A percentile compares a stretch with the other conserved stretches of the same genome.
Evolutionary conservation across 2,329 filamentous ascomycete species (phyloP).

Genomic region (Aspergillus flavus): DNA sequence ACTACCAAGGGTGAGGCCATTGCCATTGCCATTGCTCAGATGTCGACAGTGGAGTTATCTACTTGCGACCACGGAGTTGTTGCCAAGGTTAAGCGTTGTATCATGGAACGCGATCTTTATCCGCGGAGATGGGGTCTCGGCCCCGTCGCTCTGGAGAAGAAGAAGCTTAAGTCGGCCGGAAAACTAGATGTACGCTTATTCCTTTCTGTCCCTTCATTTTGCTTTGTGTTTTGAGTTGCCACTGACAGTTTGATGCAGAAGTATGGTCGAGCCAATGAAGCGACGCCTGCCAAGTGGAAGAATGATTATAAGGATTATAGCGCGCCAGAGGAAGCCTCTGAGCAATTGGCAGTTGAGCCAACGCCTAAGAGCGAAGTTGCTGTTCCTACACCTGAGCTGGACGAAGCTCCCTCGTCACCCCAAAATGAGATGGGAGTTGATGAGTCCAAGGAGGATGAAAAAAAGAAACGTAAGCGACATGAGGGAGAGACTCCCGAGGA

Average conservation of each 20-base stretch:
- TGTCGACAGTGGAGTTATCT: conserved; percentile 96
- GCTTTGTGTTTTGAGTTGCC: not conserved
- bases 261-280: conserved; percentile 89
- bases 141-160: conserved; percentile 92
- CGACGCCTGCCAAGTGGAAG: conserved; percentile 92
- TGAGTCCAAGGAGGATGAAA: conserved; percentile 48
- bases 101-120: conserved; percentile 99
- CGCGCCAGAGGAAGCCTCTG: conserved; percentile 48
- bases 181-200: conserved; percentile 74
- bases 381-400: conserved; percentile 27
- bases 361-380: conserved; percentile 42
- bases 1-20: conserved; percentile 99
- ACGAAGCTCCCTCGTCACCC: conserved; percentile 31
- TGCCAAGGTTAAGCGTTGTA: conserved; percentile 98
- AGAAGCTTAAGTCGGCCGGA: conserved; percentile 98
- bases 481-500: conserved; percentile 57
- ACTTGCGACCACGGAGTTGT: conserved; percentile 97
- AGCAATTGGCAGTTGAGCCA: conserved; percentile 50
- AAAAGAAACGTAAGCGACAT: conserved; percentile 59
- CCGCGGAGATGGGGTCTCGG: conserved; percentile 95
- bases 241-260: conserved; percentile 59
- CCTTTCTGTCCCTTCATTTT: not conserved
- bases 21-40: conserved; percentile 91
- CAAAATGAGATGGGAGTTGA: conserved; percentile 46
- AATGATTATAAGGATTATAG: conserved; percentile 89